Conservation (phyloP, 2,329 filamentous ascomycete species). For the Fusarium piperis region DNA sequence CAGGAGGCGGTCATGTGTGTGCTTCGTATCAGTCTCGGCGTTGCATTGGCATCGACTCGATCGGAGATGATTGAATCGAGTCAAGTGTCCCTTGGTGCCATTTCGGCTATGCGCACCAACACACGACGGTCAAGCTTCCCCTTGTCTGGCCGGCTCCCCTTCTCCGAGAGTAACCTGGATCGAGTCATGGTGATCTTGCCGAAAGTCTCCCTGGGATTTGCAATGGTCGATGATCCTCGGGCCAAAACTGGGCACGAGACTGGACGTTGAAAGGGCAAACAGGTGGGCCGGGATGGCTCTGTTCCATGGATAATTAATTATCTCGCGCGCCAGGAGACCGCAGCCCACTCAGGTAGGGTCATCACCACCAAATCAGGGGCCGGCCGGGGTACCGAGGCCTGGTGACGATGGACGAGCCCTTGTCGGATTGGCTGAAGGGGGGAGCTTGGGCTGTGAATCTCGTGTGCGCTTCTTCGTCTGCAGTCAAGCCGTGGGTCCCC, state of each 20-base stretch:
- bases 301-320: neutral
- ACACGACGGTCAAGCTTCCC: neutral
- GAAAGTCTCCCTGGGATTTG: neutral
- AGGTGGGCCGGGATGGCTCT: neutral
- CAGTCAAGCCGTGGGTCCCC: neutral
- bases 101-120: neutral
- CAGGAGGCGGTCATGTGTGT: neutral
- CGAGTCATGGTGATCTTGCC: neutral
- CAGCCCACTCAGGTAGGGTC: neutral
- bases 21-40: neutral
- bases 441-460: neutral
- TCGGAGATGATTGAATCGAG: neutral
- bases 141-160: neutral
- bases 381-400: neutral
- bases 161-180: neutral
- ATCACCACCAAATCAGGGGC: conserved; percentile 3
- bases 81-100: neutral
- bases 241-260: neutral
- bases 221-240: neutral
- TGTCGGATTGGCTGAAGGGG: neutral
- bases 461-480: neutral
- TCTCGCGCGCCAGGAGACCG: neutral
- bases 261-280: neutral
- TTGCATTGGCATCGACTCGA: neutral
- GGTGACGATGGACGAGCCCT: neutral